Conservation (phyloP, 768 basidiomycete species). For the Suillus sp. region DNA sequence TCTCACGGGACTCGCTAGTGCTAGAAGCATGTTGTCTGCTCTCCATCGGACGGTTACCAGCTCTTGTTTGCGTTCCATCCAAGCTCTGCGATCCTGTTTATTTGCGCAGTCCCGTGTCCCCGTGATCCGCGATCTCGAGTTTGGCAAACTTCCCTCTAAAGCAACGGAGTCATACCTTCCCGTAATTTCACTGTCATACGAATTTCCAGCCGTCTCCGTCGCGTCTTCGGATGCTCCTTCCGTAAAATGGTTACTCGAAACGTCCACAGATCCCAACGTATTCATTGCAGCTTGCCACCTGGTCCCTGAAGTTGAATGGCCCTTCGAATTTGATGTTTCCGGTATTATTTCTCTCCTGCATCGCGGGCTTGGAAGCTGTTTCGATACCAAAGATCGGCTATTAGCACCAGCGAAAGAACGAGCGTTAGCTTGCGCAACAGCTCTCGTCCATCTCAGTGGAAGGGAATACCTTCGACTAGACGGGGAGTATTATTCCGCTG, state of each 20-base stretch:
- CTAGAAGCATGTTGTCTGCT: slow-evolving; percentile 3
- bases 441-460: slow-evolving; percentile 15
- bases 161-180: background rate
- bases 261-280: slow-evolving; percentile 21
- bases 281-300: slow-evolving; percentile 13
- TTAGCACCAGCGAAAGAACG: slow-evolving; percentile 13
- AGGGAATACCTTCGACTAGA: slow-evolving; percentile 11
- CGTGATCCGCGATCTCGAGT: slow-evolving; percentile 1
- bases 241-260: slow-evolving; percentile 23
- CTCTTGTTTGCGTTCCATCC: background rate
- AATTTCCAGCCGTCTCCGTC: slow-evolving; percentile 1
- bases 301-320: slow-evolving; percentile 21
- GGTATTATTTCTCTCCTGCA: slow-evolving; percentile 12
- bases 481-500: slow-evolving; percentile 8
- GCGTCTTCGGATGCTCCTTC: slow-evolving; percentile 13
- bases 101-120: background rate
- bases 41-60: background rate
- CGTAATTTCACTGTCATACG: slow-evolving; percentile 5
- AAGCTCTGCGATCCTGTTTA: background rate
- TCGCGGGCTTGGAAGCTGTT: slow-evolving; percentile 13
- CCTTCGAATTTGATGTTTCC: slow-evolving; percentile 15
- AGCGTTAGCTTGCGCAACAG: slow-evolving; percentile 17
- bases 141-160: background rate
- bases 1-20: background rate
- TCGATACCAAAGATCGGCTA: slow-evolving; percentile 13